A percentile compares a stretch with the other conserved stretches of the same genome.
Conservation (phyloP, 371 early-diverging fungal genomes). For the Mucor piriformis region DNA sequence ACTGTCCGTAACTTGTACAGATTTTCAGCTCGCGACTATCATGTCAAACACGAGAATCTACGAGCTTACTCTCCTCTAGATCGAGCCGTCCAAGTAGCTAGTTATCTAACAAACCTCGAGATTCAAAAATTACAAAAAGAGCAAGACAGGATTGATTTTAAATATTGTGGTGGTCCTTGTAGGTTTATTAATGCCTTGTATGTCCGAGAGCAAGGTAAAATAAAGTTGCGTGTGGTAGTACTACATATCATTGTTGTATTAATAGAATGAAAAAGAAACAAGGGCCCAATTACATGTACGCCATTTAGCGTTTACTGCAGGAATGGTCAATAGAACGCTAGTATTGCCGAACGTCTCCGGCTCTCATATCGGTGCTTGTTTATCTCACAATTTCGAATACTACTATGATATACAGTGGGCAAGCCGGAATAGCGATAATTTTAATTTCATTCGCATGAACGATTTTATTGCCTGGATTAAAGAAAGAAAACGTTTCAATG, state of each 20-base stretch:
- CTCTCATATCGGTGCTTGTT: constrained; percentile 36
- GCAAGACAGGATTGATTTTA: constrained; percentile 8
- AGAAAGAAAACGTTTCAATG: constrained; percentile 8
- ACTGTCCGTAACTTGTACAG: too few relatives aligned
- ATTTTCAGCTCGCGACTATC: background rate
- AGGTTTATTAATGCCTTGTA: background rate
- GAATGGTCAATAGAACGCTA: constrained; percentile 30
- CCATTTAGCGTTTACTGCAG: constrained; percentile 37
- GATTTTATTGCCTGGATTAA: constrained; percentile 32
- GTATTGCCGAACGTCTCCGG: constrained; percentile 39
- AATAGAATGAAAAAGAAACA: constrained; percentile 29
- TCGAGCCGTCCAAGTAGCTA: background rate
- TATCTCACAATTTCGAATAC: constrained; percentile 27
- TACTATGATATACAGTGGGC: constrained; percentile 34
- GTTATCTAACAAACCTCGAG: background rate
- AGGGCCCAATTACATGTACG: constrained; percentile 44
- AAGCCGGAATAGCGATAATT: constrained; percentile 16
- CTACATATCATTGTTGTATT: background rate
- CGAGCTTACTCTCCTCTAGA: background rate
- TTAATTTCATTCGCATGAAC: constrained; percentile 35
- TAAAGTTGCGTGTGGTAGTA: too few relatives aligned
- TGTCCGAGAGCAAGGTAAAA: background rate
- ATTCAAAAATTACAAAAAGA: background rate
- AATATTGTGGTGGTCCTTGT: background rate
- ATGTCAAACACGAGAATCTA: background rate